Percentiles rank a stretch among this genome's conserved stretches.
Evolutionary conservation across 2,329 filamentous ascomycete genomes (phyloP).

Genomic region (Penicillium thymicola): DNA sequence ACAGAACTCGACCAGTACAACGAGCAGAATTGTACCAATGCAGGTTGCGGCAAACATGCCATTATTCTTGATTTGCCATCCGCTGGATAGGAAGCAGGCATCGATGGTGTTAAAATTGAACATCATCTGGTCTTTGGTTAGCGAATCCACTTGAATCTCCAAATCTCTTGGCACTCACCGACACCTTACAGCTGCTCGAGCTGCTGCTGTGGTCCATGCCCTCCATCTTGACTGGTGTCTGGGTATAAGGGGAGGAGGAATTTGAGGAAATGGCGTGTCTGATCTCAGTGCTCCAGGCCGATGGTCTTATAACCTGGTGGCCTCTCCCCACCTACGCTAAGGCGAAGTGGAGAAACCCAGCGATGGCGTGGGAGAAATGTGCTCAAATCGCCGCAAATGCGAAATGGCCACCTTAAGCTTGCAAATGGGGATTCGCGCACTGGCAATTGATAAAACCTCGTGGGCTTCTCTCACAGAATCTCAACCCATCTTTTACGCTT

Average conservation of each 20-base stretch:
- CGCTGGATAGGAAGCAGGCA: constrained; percentile 24
- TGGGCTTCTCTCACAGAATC: neutral
- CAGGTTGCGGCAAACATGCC: constrained; percentile 21
- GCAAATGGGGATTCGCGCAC: neutral
- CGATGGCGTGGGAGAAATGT: constrained; percentile 14
- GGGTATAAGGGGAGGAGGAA: neutral
- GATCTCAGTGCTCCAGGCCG: neutral
- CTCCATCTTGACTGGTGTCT: constrained; percentile 9
- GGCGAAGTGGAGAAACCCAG: constrained; percentile 7
- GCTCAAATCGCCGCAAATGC: constrained; percentile 19
- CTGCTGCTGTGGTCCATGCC: constrained; percentile 21
- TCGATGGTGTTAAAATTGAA: constrained; percentile 32
- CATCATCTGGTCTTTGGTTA: constrained; percentile 23
- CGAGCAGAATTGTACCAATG: constrained; percentile 16
- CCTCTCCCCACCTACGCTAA: neutral
- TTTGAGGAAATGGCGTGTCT: neutral
- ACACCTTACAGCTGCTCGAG: constrained; percentile 25
- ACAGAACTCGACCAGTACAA: constrained; percentile 15
- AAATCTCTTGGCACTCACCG: constrained; percentile 22
- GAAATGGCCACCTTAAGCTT: neutral
- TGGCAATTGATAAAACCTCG: neutral
- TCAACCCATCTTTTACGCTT: neutral
- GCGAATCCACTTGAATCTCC: neutral
- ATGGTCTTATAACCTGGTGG: constrained; percentile 3
- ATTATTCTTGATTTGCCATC: constrained; percentile 20